phyloP scores from a whole-genome alignment of 2,329 filamentous ascomycete species.

The Aureobasidium subglaciale region DNA sequence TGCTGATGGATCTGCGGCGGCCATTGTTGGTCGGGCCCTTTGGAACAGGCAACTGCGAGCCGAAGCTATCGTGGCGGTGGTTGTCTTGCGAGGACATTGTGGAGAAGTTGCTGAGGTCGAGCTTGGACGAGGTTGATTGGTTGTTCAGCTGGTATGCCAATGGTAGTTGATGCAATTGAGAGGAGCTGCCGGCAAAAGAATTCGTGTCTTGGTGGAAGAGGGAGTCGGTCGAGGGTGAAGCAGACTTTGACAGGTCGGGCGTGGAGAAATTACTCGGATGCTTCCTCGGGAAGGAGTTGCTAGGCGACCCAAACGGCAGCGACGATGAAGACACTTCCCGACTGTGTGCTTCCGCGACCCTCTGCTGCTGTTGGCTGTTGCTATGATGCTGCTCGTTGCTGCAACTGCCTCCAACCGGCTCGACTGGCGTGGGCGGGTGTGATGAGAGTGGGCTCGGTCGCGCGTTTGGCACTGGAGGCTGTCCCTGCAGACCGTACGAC shows the following conservation, averaged over 20 bases:
- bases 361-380: not conserved
- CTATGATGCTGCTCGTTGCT: not conserved
- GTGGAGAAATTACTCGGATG: slow-evolving; percentile 12
- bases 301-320: slow-evolving; percentile 11
- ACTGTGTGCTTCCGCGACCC: not conserved
- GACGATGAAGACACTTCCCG: not conserved
- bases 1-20: slow-evolving; percentile 19
- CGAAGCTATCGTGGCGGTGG: slow-evolving; percentile 21
- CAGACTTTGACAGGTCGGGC: slow-evolving; percentile 8
- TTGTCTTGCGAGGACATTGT: slow-evolving; percentile 2
- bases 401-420: not conserved
- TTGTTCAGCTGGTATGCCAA: slow-evolving; percentile 3
- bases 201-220: not conserved
- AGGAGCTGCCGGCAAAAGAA: slow-evolving; percentile 11
- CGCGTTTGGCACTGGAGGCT: not conserved
- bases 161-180: slow-evolving; percentile 8
- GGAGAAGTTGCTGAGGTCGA: not conserved
- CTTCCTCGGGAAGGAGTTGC: slow-evolving; percentile 9
- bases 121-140: slow-evolving; percentile 12
- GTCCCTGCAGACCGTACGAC: not conserved
- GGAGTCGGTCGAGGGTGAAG: not conserved
- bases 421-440: slow-evolving; percentile 7
- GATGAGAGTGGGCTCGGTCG: slow-evolving; percentile 11
- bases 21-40: slow-evolving; percentile 13
- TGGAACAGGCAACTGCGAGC: slow-evolving; percentile 16